Conservation (phyloP, 2,329 filamentous ascomycete genomes). For the Knoxdaviesia proteae region DNA sequence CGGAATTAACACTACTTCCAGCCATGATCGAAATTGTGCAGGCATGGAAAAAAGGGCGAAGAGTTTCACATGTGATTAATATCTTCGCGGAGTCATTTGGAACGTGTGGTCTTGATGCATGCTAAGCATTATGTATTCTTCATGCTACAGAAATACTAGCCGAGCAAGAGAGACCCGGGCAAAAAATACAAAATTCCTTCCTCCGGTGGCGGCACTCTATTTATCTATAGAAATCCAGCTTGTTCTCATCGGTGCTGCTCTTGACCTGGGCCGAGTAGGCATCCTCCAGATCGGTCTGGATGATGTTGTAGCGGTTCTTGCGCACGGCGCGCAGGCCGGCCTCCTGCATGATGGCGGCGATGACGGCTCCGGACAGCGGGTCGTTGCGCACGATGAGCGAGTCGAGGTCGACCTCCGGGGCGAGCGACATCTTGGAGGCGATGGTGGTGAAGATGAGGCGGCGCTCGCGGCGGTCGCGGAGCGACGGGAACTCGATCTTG, state of each 20-base stretch:
- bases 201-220: conserved; percentile 4
- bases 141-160: too few species aligned
- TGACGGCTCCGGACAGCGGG: conserved; percentile 82
- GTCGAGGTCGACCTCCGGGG: conserved; percentile 90
- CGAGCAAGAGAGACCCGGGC: neutral
- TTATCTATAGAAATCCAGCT: conserved; percentile 88
- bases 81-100: too few species aligned
- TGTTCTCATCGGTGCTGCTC: conserved; percentile 42
- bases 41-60: too few species aligned
- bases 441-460: conserved; percentile 97
- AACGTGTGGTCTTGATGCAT: too few species aligned
- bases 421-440: conserved; percentile 88
- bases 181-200: neutral
- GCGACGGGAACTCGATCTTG: conserved; percentile 96
- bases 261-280: conserved; percentile 96
- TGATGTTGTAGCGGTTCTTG: conserved; percentile 99
- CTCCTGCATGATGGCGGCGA: conserved; percentile 98
- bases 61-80: too few species aligned
- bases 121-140: too few species aligned
- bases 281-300: conserved; percentile 89
- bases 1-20: too few species aligned
- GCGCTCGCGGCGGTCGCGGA: conserved; percentile 83
- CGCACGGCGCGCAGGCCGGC: conserved; percentile 81
- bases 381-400: conserved; percentile 93
- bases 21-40: too few species aligned